phyloP scores from a whole-genome alignment of 2,329 filamentous ascomycete genomes.

The Epichloe scottii region DNA sequence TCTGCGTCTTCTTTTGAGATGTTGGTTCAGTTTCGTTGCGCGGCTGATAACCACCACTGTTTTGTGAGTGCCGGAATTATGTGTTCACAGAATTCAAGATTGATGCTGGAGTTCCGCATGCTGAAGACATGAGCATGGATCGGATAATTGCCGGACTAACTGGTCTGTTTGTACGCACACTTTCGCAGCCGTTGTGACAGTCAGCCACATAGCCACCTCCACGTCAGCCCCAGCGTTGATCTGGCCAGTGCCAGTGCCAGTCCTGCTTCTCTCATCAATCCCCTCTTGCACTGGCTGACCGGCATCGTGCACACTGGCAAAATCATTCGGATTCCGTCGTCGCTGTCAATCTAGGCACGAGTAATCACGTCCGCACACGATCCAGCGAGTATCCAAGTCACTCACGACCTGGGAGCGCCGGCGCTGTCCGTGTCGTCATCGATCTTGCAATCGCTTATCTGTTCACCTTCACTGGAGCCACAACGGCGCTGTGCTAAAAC shows the following conservation, averaged over 20 bases:
- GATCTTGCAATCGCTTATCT: background rate
- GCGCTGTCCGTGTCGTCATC: slow-evolving; percentile 2
- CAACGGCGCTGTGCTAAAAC: background rate
- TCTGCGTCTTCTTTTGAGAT: too few relatives aligned
- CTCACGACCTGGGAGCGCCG: background rate
- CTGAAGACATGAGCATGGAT: background rate
- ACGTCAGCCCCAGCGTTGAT: too few relatives aligned
- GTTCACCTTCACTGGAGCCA: background rate
- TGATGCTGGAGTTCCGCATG: too few relatives aligned
- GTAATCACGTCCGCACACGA: background rate
- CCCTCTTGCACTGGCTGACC: background rate
- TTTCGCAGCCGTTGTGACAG: too few relatives aligned
- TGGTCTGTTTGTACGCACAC: too few relatives aligned
- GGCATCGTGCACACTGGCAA: background rate
- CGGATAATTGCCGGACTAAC: too few relatives aligned
- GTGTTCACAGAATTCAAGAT: too few relatives aligned
- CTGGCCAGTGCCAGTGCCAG: too few relatives aligned
- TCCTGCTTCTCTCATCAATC: background rate
- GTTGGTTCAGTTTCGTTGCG: too few relatives aligned
- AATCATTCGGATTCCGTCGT: background rate
- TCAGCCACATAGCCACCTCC: too few relatives aligned
- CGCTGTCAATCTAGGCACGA: background rate
- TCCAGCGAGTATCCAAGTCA: background rate
- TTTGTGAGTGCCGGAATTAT: too few relatives aligned
- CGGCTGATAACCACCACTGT: too few relatives aligned